phyloP scores from a whole-genome alignment of 2,329 filamentous ascomycete genomes.

The Dactylonectria macrodidyma region DNA sequence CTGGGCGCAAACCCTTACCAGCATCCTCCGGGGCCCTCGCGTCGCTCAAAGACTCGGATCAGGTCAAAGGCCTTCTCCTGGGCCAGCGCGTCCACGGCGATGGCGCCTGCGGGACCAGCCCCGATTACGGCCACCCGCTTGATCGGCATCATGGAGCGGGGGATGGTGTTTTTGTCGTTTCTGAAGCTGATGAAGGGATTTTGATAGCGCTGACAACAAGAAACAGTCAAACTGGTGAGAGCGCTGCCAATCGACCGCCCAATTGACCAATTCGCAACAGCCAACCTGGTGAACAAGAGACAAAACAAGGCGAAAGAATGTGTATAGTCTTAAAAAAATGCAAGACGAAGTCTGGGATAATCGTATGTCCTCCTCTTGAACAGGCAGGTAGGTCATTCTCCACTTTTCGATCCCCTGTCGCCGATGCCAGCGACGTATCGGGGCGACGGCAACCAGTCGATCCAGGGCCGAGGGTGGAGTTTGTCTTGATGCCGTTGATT shows the following conservation, averaged over 20 bases:
- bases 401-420: slow-evolving; percentile 9
- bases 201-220: neutral
- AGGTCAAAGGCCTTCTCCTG: slow-evolving; percentile 71
- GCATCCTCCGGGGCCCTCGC: slow-evolving; percentile 71
- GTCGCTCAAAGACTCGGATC: slow-evolving; percentile 73
- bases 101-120: slow-evolving; percentile 71
- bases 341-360: neutral
- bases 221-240: neutral
- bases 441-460: slow-evolving; percentile 25
- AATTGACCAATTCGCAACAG: neutral
- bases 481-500: slow-evolving; percentile 15
- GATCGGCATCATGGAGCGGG: slow-evolving; percentile 24
- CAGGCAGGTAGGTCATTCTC: neutral
- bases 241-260: neutral
- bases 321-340: neutral
- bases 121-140: slow-evolving; percentile 71
- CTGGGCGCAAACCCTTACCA: slow-evolving; percentile 61
- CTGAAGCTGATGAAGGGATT: neutral
- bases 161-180: neutral
- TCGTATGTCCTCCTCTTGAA: neutral
- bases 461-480: neutral
- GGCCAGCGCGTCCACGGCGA: slow-evolving; percentile 71
- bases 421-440: neutral
- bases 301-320: neutral
- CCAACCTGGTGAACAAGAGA: neutral